These are phyloP conservation scores for Candida pseudoglaebosa DNA, from an alignment of 805 yeast genomes.

Conservation along the genomic window DNA sequence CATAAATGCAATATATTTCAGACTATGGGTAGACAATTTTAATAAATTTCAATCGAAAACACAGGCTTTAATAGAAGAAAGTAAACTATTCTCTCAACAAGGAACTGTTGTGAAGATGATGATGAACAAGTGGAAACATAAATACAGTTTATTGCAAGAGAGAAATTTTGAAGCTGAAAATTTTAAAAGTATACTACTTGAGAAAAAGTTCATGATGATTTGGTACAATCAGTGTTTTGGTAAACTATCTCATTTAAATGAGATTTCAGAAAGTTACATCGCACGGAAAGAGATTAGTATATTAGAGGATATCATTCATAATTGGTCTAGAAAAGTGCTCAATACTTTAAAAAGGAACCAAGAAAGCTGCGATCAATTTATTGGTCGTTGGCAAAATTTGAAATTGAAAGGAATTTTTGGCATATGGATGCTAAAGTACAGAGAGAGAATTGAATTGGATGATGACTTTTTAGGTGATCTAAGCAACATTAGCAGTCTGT, in stretches of 20 bases:
- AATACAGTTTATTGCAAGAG: not conserved
- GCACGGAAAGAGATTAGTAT: constrained; percentile 24
- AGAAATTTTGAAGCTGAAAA: constrained; percentile 11
- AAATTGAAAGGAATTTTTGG: constrained; percentile 29
- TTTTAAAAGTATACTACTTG: constrained; percentile 16
- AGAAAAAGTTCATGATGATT: constrained; percentile 24
- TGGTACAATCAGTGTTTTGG: constrained; percentile 32
- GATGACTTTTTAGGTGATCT: constrained; percentile 15
- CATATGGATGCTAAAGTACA: constrained; percentile 31
- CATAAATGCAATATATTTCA: constrained; percentile 10
- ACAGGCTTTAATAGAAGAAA: constrained; percentile 8
- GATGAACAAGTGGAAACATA: constrained; percentile 6
- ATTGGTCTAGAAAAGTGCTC: constrained; percentile 35
- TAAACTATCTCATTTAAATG: constrained; percentile 21
- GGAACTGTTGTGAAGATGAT: constrained; percentile 2
- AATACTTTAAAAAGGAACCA: constrained; percentile 29
- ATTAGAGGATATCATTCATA: constrained; percentile 23
- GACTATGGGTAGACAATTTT: constrained; percentile 20
- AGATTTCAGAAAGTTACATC: constrained; percentile 26
- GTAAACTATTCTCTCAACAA: constrained; percentile 6
- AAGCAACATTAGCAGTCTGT: constrained; percentile 21
- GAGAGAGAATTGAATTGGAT: constrained; percentile 9
- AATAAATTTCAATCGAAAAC: constrained; percentile 11
- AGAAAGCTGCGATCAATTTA: constrained; percentile 31
- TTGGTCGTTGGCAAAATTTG: constrained; percentile 27